These are phyloP conservation scores for Pseudevernia furfuracea DNA, from an alignment of 495 filamentous ascomycete genomes.

Conservation along the genomic window DNA sequence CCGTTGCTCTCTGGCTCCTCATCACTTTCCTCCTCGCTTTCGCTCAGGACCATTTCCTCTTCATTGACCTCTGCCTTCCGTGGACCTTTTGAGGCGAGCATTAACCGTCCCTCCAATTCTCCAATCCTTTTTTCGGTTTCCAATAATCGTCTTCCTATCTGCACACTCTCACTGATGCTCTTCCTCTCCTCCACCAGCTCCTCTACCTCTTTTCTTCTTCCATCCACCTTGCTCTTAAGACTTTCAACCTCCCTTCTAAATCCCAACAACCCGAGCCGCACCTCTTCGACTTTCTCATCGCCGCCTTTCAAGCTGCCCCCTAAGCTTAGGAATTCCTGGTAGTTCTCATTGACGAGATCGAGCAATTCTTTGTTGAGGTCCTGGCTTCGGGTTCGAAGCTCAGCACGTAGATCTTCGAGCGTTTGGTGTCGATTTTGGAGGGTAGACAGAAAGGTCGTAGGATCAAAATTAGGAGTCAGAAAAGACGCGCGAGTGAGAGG, in stretches of 20 bases:
- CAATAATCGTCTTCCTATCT: slow-evolving; percentile 57
- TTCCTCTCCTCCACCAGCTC: slow-evolving; percentile 48
- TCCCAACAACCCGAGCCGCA: slow-evolving; percentile 76
- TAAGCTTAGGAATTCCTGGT: slow-evolving; percentile 77
- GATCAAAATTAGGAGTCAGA: slow-evolving; percentile 68
- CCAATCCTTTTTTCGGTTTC: slow-evolving; percentile 62
- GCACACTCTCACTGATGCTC: slow-evolving; percentile 43
- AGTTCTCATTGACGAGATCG: slow-evolving; percentile 90
- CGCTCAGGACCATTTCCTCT: slow-evolving; percentile 29
- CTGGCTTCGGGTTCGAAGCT: slow-evolving; percentile 69
- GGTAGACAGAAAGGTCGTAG: slow-evolving; percentile 72
- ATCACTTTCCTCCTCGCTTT: slow-evolving; percentile 50
- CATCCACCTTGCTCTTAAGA: slow-evolving; percentile 48
- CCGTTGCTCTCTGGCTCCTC: slow-evolving; percentile 42
- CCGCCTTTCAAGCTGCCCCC: slow-evolving; percentile 78
- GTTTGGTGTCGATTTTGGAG: slow-evolving; percentile 85
- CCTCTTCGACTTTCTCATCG: slow-evolving; percentile 84
- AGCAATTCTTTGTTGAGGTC: slow-evolving; percentile 75
- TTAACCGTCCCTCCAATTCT: slow-evolving; percentile 68
- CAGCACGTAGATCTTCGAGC: slow-evolving; percentile 83
- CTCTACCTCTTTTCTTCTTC: slow-evolving; percentile 46
- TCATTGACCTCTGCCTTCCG: slow-evolving; percentile 26
- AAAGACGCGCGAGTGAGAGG: slow-evolving; percentile 74
- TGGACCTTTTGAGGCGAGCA: slow-evolving; percentile 38
- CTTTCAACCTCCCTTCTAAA: slow-evolving; percentile 71